Conservation (phyloP, 352 stramenopile species). For the Pythium coloratum region DNA sequence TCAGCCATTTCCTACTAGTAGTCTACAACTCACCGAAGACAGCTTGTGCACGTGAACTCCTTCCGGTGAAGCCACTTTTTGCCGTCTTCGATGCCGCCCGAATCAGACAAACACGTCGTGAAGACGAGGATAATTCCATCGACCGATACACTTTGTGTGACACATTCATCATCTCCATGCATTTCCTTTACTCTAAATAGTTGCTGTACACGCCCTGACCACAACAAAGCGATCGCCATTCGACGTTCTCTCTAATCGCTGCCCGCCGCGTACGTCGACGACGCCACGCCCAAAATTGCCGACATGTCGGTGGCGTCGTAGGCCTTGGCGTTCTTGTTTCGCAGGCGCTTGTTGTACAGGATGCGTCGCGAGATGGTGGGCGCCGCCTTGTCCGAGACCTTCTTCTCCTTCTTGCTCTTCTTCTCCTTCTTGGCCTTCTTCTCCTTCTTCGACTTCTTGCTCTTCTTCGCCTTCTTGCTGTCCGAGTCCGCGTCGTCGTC, state of each 20-base stretch:
- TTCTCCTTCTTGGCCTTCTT: slow-evolving; percentile 60
- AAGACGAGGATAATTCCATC: too few relatives aligned
- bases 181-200: slow-evolving; percentile 17
- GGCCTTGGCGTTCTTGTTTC: slow-evolving; percentile 86
- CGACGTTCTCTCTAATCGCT: slow-evolving; percentile 6
- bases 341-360: slow-evolving; percentile 77
- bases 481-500: slow-evolving; percentile 41
- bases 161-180: slow-evolving; percentile 1
- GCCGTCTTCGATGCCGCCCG: too few relatives aligned
- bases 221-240: not conserved
- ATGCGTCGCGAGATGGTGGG: slow-evolving; percentile 61
- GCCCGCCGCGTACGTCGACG: slow-evolving; percentile 27
- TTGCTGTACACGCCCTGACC: slow-evolving; percentile 8
- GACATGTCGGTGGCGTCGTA: slow-evolving; percentile 86
- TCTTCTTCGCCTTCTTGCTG: slow-evolving; percentile 49
- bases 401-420: slow-evolving; percentile 55
- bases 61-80: too few relatives aligned
- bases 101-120: too few relatives aligned
- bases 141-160: not conserved
- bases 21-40: too few relatives aligned
- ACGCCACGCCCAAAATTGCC: slow-evolving; percentile 80
- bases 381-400: slow-evolving; percentile 29
- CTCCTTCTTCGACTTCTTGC: slow-evolving; percentile 62
- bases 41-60: too few relatives aligned
- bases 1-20: too few relatives aligned